These are phyloP conservation scores for Termitomyces sp. DNA, from an alignment of 768 basidiomycete species.

Conservation along the genomic window DNA sequence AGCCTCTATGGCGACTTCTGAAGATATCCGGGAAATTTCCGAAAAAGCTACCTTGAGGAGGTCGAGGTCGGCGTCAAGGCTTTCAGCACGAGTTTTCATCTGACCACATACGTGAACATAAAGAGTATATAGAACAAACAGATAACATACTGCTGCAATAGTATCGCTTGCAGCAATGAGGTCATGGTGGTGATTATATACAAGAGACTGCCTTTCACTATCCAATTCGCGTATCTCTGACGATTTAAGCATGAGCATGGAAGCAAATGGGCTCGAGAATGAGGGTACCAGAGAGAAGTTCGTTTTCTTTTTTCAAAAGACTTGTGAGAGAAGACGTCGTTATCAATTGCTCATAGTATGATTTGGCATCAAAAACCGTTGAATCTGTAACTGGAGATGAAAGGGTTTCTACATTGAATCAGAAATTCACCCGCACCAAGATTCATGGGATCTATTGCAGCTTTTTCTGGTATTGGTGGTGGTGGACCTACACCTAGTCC, in stretches of 20 bases:
- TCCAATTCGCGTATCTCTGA: constrained; percentile 85
- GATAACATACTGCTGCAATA: constrained; percentile 64
- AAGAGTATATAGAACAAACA: neutral
- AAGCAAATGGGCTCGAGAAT: neutral
- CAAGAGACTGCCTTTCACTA: constrained; percentile 82
- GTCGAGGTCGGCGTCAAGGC: constrained; percentile 80
- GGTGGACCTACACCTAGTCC: constrained; percentile 76
- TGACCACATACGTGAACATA: constrained; percentile 20
- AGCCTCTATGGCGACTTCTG: constrained; percentile 55
- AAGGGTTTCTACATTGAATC: neutral
- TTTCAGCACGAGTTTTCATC: constrained; percentile 89
- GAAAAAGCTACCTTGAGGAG: constrained; percentile 75
- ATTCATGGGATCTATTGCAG: constrained; percentile 75
- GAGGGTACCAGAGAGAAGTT: constrained; percentile 59
- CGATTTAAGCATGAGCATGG: neutral
- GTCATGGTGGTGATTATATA: constrained; percentile 95
- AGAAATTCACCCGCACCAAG: constrained; percentile 47
- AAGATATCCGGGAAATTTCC: constrained; percentile 75
- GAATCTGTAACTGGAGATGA: constrained; percentile 50
- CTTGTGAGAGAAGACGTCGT: constrained; percentile 70
- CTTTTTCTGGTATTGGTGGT: constrained; percentile 47
- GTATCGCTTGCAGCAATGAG: constrained; percentile 92
- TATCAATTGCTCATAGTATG: constrained; percentile 83
- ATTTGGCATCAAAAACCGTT: constrained; percentile 72
- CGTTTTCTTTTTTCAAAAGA: constrained; percentile 77